A percentile compares a stretch with the other conserved stretches of the same genome.
These are phyloP conservation scores for Eucalyptus fibrosa DNA, from an alignment of 345 rosid genomes.

Conservation along the genomic window DNA sequence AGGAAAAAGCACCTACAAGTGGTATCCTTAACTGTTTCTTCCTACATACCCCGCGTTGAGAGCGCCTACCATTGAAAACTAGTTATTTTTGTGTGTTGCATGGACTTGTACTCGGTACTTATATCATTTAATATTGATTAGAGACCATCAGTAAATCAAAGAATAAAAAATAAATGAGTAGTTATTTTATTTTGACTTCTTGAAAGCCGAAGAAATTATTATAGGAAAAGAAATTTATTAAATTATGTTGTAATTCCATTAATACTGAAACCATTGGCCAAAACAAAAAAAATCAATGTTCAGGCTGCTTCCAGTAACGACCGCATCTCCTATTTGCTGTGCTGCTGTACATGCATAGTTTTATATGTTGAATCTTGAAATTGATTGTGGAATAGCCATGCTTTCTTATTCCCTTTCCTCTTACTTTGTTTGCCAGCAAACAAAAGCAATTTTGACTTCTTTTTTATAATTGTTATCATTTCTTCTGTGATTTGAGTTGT, in stretches of 20 bases:
- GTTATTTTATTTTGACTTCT: background rate
- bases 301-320: background rate
- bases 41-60: background rate
- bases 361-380: background rate
- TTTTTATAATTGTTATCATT: background rate
- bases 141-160: background rate
- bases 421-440: background rate
- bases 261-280: background rate
- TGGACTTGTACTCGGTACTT: background rate
- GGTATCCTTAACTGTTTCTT: constrained; percentile 48
- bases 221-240: background rate
- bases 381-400: background rate
- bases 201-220: background rate
- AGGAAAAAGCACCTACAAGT: constrained; percentile 73
- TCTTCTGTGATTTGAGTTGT: background rate
- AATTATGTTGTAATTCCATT: background rate
- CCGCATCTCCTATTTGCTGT: background rate
- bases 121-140: background rate
- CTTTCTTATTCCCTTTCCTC: background rate
- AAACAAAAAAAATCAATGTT: background rate
- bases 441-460: background rate
- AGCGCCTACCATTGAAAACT: background rate
- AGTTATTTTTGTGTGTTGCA: background rate
- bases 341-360: background rate
- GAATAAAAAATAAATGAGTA: background rate